These are phyloP conservation scores for Candida mattraensis DNA, from an alignment of 805 yeast genomes.

Conservation along the genomic window DNA sequence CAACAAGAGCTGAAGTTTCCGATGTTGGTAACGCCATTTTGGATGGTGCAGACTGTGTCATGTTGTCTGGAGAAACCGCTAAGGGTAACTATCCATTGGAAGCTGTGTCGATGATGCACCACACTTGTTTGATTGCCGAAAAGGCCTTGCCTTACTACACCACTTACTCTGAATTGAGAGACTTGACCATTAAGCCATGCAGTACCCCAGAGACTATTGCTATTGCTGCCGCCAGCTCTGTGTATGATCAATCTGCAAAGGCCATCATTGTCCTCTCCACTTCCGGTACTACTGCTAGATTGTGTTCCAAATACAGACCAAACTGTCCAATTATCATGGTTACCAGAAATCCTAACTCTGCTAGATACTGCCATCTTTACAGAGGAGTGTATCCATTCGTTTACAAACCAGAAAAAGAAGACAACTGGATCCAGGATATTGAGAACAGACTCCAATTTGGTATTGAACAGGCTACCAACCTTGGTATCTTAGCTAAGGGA, in stretches of 20 bases:
- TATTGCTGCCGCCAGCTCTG: conserved; percentile 93
- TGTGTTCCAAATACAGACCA: conserved; percentile 97
- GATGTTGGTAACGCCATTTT: conserved; percentile 99
- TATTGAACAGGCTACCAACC: conserved; percentile 80
- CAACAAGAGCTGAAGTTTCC: conserved; percentile 99
- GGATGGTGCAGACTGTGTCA: conserved; percentile 99
- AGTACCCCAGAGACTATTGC: conserved; percentile 96
- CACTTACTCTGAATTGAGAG: conserved; percentile 84
- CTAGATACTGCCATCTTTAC: conserved; percentile 93
- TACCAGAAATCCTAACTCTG: conserved; percentile 90
- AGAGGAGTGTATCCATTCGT: conserved; percentile 99
- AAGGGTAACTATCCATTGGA: conserved; percentile 98
- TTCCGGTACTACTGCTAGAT: conserved; percentile 92
- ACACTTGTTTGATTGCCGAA: conserved; percentile 94
- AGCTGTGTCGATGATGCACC: conserved; percentile 99
- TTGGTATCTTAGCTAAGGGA: conserved; percentile 84
- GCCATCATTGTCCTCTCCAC: conserved; percentile 96
- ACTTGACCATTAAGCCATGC: conserved; percentile 83
- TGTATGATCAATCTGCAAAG: conserved; percentile 94
- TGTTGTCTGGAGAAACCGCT: conserved; percentile 99
- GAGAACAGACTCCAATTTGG: conserved; percentile 94
- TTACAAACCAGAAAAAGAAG: conserved; percentile 62
- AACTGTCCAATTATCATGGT: conserved; percentile 96
- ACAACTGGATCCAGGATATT: conserved; percentile 95
- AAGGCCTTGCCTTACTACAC: conserved; percentile 87